phyloP scores from a whole-genome alignment of 2,329 filamentous ascomycete species.

The Mycosphaerella arachidis region DNA sequence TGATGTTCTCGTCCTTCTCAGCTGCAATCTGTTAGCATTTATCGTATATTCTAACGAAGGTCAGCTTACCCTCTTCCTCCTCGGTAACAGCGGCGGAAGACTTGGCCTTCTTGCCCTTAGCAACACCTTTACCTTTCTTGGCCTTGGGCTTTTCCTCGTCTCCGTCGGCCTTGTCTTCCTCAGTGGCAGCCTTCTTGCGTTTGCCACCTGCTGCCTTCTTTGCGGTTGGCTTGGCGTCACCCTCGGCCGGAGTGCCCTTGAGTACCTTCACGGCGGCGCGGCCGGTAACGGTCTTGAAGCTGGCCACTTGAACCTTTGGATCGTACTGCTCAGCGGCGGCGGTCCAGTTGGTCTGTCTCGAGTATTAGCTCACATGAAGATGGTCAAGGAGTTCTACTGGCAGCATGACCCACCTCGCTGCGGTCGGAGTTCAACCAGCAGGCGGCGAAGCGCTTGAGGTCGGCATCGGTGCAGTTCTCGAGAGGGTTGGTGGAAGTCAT shows the following conservation, averaged over 20 bases:
- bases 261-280: constrained; percentile 5
- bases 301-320: constrained; percentile 17
- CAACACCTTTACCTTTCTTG: constrained; percentile 8
- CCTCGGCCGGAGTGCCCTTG: not conserved
- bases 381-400: not conserved
- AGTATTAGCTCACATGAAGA: not conserved
- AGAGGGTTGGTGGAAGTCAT: constrained; percentile 9
- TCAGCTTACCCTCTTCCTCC: not conserved
- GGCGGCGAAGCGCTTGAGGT: constrained; percentile 19
- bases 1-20: not conserved
- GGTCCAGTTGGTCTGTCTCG: constrained; percentile 15
- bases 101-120: constrained; percentile 3
- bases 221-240: not conserved
- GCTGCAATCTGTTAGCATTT: not conserved
- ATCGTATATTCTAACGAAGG: not conserved
- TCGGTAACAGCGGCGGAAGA: not conserved
- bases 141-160: constrained; percentile 4
- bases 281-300: constrained; percentile 19
- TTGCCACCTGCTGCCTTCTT: constrained; percentile 10
- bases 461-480: constrained; percentile 4
- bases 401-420: not conserved
- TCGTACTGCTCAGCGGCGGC: constrained; percentile 11
- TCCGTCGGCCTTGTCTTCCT: constrained; percentile 2
- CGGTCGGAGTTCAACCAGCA: constrained; percentile 14
- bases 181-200: constrained; percentile 9